Percentiles rank a stretch among this genome's conserved stretches.
Evolutionary conservation across 1,139 yeast genomes (phyloP).

Genomic region (Pichia sp.): DNA sequence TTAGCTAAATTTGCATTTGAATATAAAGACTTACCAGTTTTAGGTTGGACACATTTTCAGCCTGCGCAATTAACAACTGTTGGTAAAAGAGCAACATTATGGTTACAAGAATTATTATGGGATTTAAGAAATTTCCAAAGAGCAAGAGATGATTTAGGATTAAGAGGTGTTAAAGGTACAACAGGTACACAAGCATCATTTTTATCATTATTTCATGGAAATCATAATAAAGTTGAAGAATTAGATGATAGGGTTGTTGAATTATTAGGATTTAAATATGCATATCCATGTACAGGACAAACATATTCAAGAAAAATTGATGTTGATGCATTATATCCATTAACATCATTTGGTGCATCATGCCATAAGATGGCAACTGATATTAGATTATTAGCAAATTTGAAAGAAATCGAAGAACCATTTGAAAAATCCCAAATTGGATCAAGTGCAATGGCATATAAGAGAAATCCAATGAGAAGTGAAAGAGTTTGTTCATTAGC

Average conservation of each 20-base stretch:
- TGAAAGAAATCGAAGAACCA: slow-evolving; percentile 97
- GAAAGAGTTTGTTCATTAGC: slow-evolving; percentile 97
- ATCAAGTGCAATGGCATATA: slow-evolving; percentile 98
- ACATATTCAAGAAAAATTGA: slow-evolving; percentile 97
- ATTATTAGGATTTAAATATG: slow-evolving; percentile 86
- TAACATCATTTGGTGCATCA: slow-evolving; percentile 92
- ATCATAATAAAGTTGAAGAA: slow-evolving; percentile 91
- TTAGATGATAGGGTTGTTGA: slow-evolving; percentile 90
- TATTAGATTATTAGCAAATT: slow-evolving; percentile 88
- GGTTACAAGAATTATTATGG: slow-evolving; percentile 98
- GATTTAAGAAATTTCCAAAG: slow-evolving; percentile 93
- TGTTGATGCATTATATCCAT: slow-evolving; percentile 86
- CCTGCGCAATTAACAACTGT: slow-evolving; percentile 99
- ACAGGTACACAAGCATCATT: slow-evolving; percentile 99
- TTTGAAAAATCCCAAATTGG: slow-evolving; percentile 98
- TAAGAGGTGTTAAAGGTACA: slow-evolving; percentile 98
- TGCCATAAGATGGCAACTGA: slow-evolving; percentile 98
- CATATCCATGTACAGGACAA: slow-evolving; percentile 97
- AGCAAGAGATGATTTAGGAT: slow-evolving; percentile 93
- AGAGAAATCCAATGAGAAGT: slow-evolving; percentile 99
- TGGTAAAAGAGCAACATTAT: slow-evolving; percentile 95
- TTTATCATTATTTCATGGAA: slow-evolving; percentile 89
- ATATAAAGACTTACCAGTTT: slow-evolving; percentile 91
- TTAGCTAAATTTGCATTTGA: slow-evolving; percentile 80
- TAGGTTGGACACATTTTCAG: slow-evolving; percentile 99